These are phyloP conservation scores for Asterophora lycoperdoides DNA, from an alignment of 768 basidiomycete species.

Conservation along the genomic window DNA sequence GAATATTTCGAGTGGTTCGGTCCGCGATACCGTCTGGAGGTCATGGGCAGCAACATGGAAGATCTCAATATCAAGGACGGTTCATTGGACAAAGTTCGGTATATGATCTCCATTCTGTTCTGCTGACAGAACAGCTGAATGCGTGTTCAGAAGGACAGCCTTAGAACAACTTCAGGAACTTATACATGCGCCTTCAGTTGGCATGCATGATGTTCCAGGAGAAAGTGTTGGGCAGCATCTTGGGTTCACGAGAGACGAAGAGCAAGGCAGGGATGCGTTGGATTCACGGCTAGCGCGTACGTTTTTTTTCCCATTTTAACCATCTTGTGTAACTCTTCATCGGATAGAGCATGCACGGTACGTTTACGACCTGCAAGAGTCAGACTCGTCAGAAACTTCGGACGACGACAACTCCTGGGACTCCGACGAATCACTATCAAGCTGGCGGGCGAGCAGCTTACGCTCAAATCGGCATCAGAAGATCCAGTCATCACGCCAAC, in stretches of 20 bases:
- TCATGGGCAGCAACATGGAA: slow-evolving; percentile 90
- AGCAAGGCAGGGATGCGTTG: slow-evolving; percentile 53
- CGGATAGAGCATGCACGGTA: slow-evolving; percentile 61
- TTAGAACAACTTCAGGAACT: slow-evolving; percentile 41
- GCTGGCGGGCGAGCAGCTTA: slow-evolving; percentile 29
- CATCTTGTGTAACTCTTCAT: not conserved
- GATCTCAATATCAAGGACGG: slow-evolving; percentile 82
- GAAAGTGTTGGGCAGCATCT: slow-evolving; percentile 65
- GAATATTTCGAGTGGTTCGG: slow-evolving; percentile 98
- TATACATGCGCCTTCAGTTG: slow-evolving; percentile 69
- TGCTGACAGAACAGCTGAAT: not conserved
- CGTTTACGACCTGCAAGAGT: slow-evolving; percentile 55
- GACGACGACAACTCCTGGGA: slow-evolving; percentile 43
- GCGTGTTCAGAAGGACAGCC: slow-evolving; percentile 28
- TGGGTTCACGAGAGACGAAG: slow-evolving; percentile 49
- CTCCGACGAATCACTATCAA: slow-evolving; percentile 25
- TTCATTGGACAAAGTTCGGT: slow-evolving; percentile 79
- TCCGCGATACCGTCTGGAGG: slow-evolving; percentile 89
- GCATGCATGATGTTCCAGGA: slow-evolving; percentile 77
- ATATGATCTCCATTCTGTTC: slow-evolving; percentile 20
- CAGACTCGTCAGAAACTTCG: slow-evolving; percentile 45
- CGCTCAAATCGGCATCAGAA: slow-evolving; percentile 11
- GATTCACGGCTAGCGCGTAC: slow-evolving; percentile 68
- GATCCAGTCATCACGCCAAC: slow-evolving; percentile 35
- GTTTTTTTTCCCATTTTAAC: slow-evolving; percentile 18